A percentile compares a stretch with the other conserved stretches of the same genome.
Conservation (phyloP, 2,329 filamentous ascomycete species). For the Didymella arachidicola region DNA sequence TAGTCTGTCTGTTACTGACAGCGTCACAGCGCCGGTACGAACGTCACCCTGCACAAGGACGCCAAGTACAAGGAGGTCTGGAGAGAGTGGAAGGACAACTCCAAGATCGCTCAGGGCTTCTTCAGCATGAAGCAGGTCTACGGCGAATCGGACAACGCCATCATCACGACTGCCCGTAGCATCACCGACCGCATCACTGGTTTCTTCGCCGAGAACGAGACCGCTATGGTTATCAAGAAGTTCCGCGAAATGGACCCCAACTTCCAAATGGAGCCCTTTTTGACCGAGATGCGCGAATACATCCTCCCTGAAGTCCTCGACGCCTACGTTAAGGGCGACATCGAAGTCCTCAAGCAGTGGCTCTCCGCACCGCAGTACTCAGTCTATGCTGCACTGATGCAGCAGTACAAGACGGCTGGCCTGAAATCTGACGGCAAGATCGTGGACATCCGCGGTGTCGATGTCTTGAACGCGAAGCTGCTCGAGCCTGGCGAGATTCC, state of each 20-base stretch:
- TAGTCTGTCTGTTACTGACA: constrained; percentile 16
- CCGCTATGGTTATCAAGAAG: constrained; percentile 95
- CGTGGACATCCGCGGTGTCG: constrained; percentile 92
- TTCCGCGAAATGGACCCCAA: constrained; percentile 94
- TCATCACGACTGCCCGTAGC: constrained; percentile 89
- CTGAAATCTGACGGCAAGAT: constrained; percentile 95
- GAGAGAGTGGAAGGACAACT: constrained; percentile 91
- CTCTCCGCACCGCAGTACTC: constrained; percentile 95
- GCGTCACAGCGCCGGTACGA: constrained; percentile 79
- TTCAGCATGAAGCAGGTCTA: constrained; percentile 88
- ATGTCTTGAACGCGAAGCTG: constrained; percentile 81
- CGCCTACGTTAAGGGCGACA: constrained; percentile 96
- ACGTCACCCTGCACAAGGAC: constrained; percentile 95
- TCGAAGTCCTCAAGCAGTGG: constrained; percentile 91
- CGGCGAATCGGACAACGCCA: constrained; percentile 95
- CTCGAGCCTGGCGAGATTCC: constrained; percentile 87
- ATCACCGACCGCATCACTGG: constrained; percentile 92
- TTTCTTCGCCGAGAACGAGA: constrained; percentile 99
- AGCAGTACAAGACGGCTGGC: constrained; percentile 93
- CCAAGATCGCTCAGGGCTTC: constrained; percentile 84
- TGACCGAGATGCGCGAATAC: constrained; percentile 95
- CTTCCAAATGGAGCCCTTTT: constrained; percentile 94
- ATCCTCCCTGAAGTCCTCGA: constrained; percentile 97
- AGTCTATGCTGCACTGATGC: constrained; percentile 94
- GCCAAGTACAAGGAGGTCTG: constrained; percentile 98